Conservation (phyloP, 495 filamentous ascomycete species). For the Xylaria cubensis region DNA sequence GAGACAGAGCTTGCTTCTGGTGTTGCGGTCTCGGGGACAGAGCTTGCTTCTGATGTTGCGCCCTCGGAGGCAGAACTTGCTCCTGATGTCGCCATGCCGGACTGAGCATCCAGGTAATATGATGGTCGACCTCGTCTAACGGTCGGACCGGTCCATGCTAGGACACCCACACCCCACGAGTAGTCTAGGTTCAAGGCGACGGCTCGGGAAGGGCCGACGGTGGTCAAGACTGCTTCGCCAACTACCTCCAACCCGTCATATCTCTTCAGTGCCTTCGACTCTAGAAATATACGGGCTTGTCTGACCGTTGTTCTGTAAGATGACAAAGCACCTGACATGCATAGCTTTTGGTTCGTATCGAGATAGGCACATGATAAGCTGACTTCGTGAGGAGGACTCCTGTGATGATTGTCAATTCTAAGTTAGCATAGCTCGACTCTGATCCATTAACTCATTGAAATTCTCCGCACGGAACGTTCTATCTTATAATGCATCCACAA, state of each 20-base stretch:
- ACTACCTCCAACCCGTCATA: not conserved
- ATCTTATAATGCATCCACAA: not conserved
- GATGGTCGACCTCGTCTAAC: not conserved
- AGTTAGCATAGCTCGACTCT: not conserved
- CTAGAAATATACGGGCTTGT: conserved; percentile 3
- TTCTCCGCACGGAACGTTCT: not conserved
- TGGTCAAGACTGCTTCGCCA: not conserved
- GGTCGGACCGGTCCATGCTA: not conserved
- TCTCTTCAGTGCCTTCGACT: not conserved
- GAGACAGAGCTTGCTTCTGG: no score
- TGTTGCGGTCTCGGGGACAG: not conserved
- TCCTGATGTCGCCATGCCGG: not conserved
- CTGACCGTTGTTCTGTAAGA: not conserved
- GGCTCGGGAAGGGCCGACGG: not conserved
- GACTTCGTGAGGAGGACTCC: not conserved
- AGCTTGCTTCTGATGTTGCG: not conserved
- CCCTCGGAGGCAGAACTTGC: not conserved
- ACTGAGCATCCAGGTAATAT: not conserved
- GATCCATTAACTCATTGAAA: not conserved
- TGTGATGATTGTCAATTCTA: not conserved
- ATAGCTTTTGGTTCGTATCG: not conserved
- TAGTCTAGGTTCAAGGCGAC: not conserved
- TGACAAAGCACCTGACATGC: not conserved
- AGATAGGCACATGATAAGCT: not conserved
- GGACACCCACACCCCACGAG: conserved; percentile 3